phyloP scores from a whole-genome alignment of 2,329 filamentous ascomycete species.

The Neodidymelliopsis sp. region DNA sequence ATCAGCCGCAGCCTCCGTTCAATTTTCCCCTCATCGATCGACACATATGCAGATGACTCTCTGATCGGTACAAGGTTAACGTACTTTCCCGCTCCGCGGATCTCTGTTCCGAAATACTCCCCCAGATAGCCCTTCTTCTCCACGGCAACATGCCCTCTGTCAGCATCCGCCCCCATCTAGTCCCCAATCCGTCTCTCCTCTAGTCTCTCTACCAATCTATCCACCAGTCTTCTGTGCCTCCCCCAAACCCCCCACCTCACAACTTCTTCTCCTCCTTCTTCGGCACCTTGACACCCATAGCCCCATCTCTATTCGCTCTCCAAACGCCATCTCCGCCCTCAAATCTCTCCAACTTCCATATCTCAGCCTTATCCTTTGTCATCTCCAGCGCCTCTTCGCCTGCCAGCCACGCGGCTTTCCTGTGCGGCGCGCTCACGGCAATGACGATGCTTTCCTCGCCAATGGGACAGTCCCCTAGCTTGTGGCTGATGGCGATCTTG shows the following conservation, averaged over 20 bases:
- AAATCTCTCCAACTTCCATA: conserved; percentile 96
- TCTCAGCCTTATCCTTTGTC: conserved; percentile 86
- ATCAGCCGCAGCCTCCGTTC: conserved; percentile 1
- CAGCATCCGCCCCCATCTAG: not conserved
- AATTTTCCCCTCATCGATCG: conserved; percentile 3
- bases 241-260: not conserved
- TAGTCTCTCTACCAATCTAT: not conserved
- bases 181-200: not conserved
- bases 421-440: conserved; percentile 82
- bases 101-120: not conserved
- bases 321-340: conserved; percentile 78
- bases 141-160: not conserved
- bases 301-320: conserved; percentile 85
- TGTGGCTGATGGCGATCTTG: conserved; percentile 81
- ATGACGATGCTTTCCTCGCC: conserved; percentile 94
- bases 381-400: conserved; percentile 89
- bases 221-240: not conserved
- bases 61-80: not conserved
- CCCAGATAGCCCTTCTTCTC: not conserved
- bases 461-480: conserved; percentile 84
- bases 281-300: conserved; percentile 60
- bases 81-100: not conserved
- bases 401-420: conserved; percentile 83
- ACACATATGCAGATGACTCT: not conserved
- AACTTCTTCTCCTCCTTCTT: conserved; percentile 21